phyloP scores from a whole-genome alignment of 2,329 filamentous ascomycete genomes.

The Aspergillus udagawae region DNA sequence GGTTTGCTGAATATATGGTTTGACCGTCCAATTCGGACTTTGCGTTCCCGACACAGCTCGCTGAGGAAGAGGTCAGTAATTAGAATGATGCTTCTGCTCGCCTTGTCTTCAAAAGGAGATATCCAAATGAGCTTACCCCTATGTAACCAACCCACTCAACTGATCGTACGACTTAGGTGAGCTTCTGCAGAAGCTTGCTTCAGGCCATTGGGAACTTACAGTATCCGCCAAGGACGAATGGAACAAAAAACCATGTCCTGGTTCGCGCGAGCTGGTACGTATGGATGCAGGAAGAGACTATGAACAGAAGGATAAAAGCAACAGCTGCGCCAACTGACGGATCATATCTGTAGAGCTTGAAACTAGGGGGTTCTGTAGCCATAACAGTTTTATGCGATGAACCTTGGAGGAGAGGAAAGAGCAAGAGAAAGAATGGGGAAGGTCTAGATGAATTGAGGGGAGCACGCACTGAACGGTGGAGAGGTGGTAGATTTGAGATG shows the following conservation, averaged over 20 bases:
- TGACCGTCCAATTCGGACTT: not conserved
- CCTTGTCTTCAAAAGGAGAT: too few relatives aligned
- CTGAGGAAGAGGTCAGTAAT: not conserved
- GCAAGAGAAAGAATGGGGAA: not conserved
- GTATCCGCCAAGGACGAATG: conserved; percentile 35
- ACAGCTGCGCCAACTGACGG: conserved; percentile 45
- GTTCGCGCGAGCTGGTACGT: conserved; percentile 39
- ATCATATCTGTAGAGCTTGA: conserved; percentile 38
- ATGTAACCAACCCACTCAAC: not conserved
- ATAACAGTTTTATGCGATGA: not conserved
- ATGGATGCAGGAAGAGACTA: conserved; percentile 40
- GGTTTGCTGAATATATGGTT: not conserved
- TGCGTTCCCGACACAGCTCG: not conserved
- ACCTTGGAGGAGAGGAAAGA: not conserved
- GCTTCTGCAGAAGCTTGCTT: too few relatives aligned
- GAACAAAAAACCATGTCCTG: conserved; percentile 47
- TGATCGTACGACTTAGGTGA: not conserved
- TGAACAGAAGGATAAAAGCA: conserved; percentile 47
- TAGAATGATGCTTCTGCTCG: not conserved
- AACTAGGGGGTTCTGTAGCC: not conserved
- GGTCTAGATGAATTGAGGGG: too few relatives aligned
- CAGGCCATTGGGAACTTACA: conserved; percentile 36
- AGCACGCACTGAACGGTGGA: too few relatives aligned
- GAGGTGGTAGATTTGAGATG: too few relatives aligned
- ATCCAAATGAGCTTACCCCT: not conserved